phyloP scores from a whole-genome alignment of 2,329 filamentous ascomycete genomes.

The Trichoderma pleuroti region DNA sequence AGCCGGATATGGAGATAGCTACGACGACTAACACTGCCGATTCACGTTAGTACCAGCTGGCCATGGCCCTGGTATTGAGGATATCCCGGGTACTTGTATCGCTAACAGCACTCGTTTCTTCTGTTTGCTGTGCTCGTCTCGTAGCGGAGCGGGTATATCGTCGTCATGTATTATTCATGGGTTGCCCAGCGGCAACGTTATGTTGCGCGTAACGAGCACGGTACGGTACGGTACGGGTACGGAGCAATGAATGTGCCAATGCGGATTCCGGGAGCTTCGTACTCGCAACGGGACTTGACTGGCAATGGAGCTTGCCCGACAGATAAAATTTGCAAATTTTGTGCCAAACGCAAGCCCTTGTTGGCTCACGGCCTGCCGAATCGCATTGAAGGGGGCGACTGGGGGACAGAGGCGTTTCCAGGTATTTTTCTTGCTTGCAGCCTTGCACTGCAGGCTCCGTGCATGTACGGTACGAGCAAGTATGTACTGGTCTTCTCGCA shows the following conservation, averaged over 20 bases:
- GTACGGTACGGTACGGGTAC: neutral
- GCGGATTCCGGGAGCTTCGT: neutral
- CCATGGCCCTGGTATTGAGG: neutral
- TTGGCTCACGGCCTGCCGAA: constrained; percentile 4
- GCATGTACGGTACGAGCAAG: neutral
- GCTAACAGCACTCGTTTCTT: neutral
- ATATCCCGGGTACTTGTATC: neutral
- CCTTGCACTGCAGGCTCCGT: constrained; percentile 15
- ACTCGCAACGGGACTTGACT: neutral
- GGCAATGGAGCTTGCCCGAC: neutral
- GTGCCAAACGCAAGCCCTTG: constrained; percentile 5
- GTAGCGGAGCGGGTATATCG: neutral
- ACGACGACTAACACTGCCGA: neutral
- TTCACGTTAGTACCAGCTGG: neutral
- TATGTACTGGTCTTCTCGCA: neutral
- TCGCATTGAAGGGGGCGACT: constrained; percentile 16
- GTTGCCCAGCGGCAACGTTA: neutral
- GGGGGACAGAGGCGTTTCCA: constrained; percentile 7
- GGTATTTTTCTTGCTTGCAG: constrained; percentile 19
- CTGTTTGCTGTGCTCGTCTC: neutral
- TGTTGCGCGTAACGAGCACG: neutral
- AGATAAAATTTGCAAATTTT: constrained; percentile 15
- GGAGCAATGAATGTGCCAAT: neutral
- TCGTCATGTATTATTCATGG: neutral
- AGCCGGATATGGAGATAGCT: constrained; percentile 6